phyloP scores from a whole-genome alignment of 108 stramenopile species.

The Mediolabrus comicus region DNA sequence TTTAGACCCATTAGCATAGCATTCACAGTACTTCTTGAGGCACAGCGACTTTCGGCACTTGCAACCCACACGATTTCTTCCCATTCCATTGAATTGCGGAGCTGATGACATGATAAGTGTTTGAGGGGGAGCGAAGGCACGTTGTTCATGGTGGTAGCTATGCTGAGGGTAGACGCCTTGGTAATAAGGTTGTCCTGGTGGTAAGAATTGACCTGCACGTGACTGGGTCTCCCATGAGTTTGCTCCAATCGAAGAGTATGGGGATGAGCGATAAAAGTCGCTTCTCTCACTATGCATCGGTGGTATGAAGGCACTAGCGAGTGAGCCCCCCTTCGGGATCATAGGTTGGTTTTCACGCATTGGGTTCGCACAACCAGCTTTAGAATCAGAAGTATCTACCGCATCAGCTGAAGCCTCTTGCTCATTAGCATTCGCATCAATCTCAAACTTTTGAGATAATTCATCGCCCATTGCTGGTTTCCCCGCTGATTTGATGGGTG shows the following conservation, averaged over 20 bases:
- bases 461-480: neutral
- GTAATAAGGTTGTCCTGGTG: conserved; percentile 4
- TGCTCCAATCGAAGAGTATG: neutral
- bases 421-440: neutral
- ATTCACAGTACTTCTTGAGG: conserved; percentile 96
- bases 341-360: neutral
- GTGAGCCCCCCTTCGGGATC: neutral
- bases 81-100: neutral
- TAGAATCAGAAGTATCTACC: neutral
- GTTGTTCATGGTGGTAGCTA: conserved; percentile 4
- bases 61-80: conserved; percentile 76
- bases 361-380: neutral
- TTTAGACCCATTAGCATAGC: conserved; percentile 75
- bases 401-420: neutral
- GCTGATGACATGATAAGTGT: neutral
- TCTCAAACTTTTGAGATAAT: neutral
- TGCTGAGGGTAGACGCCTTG: neutral
- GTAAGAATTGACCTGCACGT: neutral
- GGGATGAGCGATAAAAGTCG: neutral
- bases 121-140: neutral
- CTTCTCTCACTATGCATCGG: neutral
- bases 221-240: neutral
- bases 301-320: neutral
- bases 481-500: neutral
- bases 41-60: conserved; percentile 91